Base-by-base conservation (phyloP, 495 filamentous ascomycete species). In the Durotheca rogersii region DNA sequence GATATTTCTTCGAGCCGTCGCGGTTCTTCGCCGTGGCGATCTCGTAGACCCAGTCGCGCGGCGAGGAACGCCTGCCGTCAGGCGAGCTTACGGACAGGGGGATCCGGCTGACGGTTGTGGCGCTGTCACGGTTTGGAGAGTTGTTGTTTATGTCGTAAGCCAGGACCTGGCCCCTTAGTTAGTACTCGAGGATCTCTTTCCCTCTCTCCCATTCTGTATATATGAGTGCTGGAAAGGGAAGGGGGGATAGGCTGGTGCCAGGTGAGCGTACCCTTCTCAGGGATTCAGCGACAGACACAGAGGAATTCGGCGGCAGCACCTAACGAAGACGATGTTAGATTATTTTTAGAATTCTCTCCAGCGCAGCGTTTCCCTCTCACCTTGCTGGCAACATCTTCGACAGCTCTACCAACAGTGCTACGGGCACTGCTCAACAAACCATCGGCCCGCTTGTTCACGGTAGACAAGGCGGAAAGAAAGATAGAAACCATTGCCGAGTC, bases 1-100 rank as follows among this genome's bases (percentile, higher is more conserved):
- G 72, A 53, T 85, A 84, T 53, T 74, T 78, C 61, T 75, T 72
- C 9, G 62, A 66, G 23, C 80, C 81, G 46, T 82, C 72, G 0
- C 55, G 43, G 49, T 78, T 79, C 14, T 38, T 70, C 0, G 78
- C 77, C 36, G 78, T 71, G 5, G 71, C 69, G 0, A 79, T 74
- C 5, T 73, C 59, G 15, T 79, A 53, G 37, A 87, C 53, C 42
- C 80, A 80, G 37, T 85, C 75, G 3, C 81, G 73, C 0, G 74
- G 61, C 3, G 76, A 73, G 43, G 66, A 80, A 14, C 83, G 80
- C 34, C 66, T 56, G 37, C 59, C 66, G 33, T 73, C 66, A 7
- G 53, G 53, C 6, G 48, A 47, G n/a, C 71, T 51, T 30, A 71
- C 77, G 14, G 66, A 57, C 6, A 83, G 39, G 7, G 77, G 79